Conservation (phyloP, 169 alveolate species). For the Plasmodium sp. region DNA sequence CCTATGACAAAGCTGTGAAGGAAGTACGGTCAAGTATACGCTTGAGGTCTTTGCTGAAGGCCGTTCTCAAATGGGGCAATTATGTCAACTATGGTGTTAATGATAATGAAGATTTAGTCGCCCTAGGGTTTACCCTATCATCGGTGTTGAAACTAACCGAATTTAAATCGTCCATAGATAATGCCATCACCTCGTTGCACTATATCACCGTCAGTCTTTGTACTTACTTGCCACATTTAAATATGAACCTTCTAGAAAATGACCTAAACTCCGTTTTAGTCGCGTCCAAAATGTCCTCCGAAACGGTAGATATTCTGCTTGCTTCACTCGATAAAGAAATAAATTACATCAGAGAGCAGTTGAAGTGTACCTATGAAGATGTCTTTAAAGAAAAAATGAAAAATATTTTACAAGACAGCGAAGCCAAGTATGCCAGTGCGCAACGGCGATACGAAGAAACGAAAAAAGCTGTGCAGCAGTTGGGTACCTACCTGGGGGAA, state of each 20-base stretch:
- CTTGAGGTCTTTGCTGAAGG: conserved; percentile 79
- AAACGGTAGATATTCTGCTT: conserved; percentile 71
- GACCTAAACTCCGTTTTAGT: conserved; percentile 40
- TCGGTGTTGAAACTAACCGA: conserved; percentile 83
- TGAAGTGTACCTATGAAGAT: conserved; percentile 47
- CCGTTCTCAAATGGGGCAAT: conserved; percentile 85
- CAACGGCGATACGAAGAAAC: conserved; percentile 59
- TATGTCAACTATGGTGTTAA: conserved; percentile 85
- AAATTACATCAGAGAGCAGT: conserved; percentile 20
- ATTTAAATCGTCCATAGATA: conserved; percentile 81
- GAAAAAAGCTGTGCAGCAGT: conserved; percentile 36
- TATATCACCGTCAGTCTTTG: conserved; percentile 80
- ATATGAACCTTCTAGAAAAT: conserved; percentile 56
- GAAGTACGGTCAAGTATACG: conserved; percentile 77
- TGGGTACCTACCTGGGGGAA: conserved; percentile 70
- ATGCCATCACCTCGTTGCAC: conserved; percentile 83
- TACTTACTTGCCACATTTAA: conserved; percentile 76
- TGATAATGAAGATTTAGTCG: conserved; percentile 73
- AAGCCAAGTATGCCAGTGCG: conserved; percentile 8
- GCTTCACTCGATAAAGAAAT: conserved; percentile 68
- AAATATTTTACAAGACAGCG: conserved; percentile 52
- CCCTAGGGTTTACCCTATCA: conserved; percentile 82
- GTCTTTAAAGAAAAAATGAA: conserved; percentile 69
- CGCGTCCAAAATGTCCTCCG: conserved; percentile 76
- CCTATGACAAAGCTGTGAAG: conserved; percentile 76